Evolutionary conservation across 352 stramenopile species (phyloP).

Genomic region (Pythium myriotylum): DNA sequence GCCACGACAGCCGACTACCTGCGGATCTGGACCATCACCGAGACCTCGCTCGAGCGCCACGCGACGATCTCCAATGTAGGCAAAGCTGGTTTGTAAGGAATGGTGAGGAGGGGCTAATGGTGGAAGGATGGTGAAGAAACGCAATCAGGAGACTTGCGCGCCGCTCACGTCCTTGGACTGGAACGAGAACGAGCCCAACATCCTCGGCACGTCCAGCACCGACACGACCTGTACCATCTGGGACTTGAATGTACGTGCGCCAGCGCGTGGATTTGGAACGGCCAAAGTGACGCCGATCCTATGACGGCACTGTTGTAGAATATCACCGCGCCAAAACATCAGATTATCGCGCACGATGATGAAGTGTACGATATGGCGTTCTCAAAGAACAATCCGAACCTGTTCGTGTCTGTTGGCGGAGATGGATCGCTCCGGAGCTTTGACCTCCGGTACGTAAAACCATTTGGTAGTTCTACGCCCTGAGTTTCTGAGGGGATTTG

Average conservation of each 20-base stretch:
- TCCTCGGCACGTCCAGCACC: constrained; percentile 96
- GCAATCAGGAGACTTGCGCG: constrained; percentile 93
- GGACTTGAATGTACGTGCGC: constrained; percentile 92
- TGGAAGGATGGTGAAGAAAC: constrained; percentile 30
- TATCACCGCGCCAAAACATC: constrained; percentile 74
- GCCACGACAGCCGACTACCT: constrained; percentile 86
- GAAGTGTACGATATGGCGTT: constrained; percentile 99
- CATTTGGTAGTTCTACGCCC: not conserved
- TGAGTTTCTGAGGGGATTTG: not conserved
- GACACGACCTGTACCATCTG: constrained; percentile 99
- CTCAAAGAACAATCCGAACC: constrained; percentile 85
- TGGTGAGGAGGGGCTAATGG: not conserved
- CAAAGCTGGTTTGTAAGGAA: too few relatives aligned
- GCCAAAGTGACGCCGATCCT: not conserved
- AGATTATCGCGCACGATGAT: constrained; percentile 98
- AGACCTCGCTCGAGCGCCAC: constrained; percentile 74
- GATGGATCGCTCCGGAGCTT: constrained; percentile 97
- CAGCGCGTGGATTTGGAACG: not conserved
- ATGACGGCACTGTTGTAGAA: constrained; percentile 37
- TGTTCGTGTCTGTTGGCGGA: constrained; percentile 96
- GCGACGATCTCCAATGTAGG: constrained; percentile 76
- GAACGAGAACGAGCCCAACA: constrained; percentile 95
- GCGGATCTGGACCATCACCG: constrained; percentile 74
- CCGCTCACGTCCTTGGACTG: constrained; percentile 99
- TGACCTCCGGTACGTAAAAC: constrained; percentile 89